Evolutionary conservation across 1,284 basidiomycete species (phyloP), one percentile per base, ranked within the genome.

Genomic region (Tremellales sp.): DNA sequence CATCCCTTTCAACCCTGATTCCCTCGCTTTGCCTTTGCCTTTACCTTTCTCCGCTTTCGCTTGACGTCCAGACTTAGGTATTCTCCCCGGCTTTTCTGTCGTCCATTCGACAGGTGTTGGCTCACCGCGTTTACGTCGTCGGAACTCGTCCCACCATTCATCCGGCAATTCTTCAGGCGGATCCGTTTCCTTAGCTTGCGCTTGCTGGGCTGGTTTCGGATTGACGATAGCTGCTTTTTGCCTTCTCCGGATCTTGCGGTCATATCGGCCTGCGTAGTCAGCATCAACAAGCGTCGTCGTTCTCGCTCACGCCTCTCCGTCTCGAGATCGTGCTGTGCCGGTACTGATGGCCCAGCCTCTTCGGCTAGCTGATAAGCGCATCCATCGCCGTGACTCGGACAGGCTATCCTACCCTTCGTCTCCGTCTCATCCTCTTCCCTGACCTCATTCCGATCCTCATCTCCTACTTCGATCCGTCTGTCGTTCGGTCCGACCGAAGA

Each of bases 201-300:
- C n/a, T n/a, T n/a, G n/a, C n/a, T n/a, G n/a, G n/a, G n/a, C n/a
- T 15, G 45, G 46, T 29, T 51, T 53, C 19, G 51, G 55, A 12
- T 58, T 54, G 25, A 46, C 17, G 27, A 54, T 53, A 0, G 56
- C 53, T 26, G 54, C 54, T 42, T 52, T 51, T 12, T 48, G 51
- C 35, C 53, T 31, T 37, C 55, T 40, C 1, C 51, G 46, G 15
- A 52, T n/a, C 22, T 54, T 60, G 4, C 58, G 56, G 21, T 53
- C 50, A 6, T 46, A 23, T 15, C 43, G 47, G 13, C 55, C 58
- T 60, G 36, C 7, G 21, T 4, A 36, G n/a, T n/a, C n/a, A n/a
- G n/a, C n/a, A n/a, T n/a, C n/a, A n/a, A n/a, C n/a, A n/a, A n/a
- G n/a, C n/a, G n/a, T n/a, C n/a, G n/a, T n/a, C n/a, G n/a, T n/a